Percentiles rank a stretch among this genome's conserved stretches.
These are phyloP conservation scores for Dittrichia graveolens DNA, from an alignment of 129 eudicot species.

Conservation along the genomic window DNA sequence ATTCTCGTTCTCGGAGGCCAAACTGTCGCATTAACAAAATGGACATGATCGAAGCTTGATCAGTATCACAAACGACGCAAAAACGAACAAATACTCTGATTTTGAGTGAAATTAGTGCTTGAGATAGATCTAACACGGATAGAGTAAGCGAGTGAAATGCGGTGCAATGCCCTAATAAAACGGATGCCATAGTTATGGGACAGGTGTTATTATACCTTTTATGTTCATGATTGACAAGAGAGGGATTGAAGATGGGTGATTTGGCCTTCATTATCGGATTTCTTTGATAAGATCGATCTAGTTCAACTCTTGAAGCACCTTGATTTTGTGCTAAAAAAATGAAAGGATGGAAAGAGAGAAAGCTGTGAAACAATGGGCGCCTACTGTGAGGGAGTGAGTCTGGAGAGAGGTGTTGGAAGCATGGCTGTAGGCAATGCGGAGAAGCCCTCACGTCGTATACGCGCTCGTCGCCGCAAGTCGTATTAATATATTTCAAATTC, in stretches of 20 bases:
- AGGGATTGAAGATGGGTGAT: constrained; percentile 29
- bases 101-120: constrained; percentile 4
- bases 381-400: not conserved
- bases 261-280: constrained; percentile 35
- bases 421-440: constrained; percentile 27
- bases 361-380: not conserved
- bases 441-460: constrained; percentile 32
- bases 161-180: constrained; percentile 15
- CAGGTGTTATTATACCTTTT: constrained; percentile 26
- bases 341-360: constrained; percentile 2
- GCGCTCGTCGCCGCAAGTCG: constrained; percentile 5
- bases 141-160: constrained; percentile 22
- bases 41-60: no score
- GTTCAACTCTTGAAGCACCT: not conserved
- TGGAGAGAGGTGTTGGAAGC: not conserved
- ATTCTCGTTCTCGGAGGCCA: constrained; percentile 6
- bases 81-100: not conserved
- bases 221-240: constrained; percentile 25
- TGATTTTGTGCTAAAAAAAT: constrained; percentile 9
- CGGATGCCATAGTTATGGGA: not conserved
- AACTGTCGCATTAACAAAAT: not conserved
- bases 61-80: no score
- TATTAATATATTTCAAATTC: not conserved
- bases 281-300: constrained; percentile 5
- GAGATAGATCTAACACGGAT: constrained; percentile 16